Percentiles rank a stretch among this genome's conserved stretches.
Conservation (phyloP, 2,329 filamentous ascomycete genomes). For the Exophiala alcalophila region DNA sequence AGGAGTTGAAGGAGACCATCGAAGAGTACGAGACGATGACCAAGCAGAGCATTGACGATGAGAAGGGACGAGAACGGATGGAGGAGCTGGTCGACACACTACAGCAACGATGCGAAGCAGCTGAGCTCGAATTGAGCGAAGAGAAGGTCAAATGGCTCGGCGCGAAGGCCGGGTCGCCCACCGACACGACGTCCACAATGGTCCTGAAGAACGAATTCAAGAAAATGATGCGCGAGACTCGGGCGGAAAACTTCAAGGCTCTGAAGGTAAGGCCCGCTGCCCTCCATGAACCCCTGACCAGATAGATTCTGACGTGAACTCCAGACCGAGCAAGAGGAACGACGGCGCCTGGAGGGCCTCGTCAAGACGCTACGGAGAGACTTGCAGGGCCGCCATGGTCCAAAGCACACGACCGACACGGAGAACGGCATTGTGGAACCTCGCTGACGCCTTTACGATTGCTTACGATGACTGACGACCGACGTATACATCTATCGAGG, state of each 20-base stretch:
- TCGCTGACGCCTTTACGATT: conserved; percentile 13
- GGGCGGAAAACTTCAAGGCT: conserved; percentile 62
- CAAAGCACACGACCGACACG: conserved; percentile 7
- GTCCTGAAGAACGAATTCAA: conserved; percentile 72
- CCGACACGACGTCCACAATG: conserved; percentile 63
- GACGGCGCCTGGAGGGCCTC: conserved; percentile 62
- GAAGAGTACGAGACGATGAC: conserved; percentile 69
- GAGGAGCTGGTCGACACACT: conserved; percentile 63
- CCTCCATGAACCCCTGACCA: conserved; percentile 1
- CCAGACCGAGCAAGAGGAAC: conserved; percentile 69
- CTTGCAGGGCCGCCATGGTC: conserved; percentile 27
- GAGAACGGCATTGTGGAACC: conserved; percentile 1
- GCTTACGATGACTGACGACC: conserved; percentile 2
- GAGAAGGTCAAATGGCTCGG: conserved; percentile 67
- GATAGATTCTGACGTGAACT: conserved; percentile 8
- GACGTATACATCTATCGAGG: background rate
- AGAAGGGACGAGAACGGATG: conserved; percentile 65
- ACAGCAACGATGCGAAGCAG: conserved; percentile 59
- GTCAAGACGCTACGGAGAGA: conserved; percentile 52
- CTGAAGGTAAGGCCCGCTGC: conserved; percentile 55
- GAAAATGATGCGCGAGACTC: conserved; percentile 75
- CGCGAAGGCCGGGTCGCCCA: conserved; percentile 43
- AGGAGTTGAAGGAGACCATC: conserved; percentile 65
- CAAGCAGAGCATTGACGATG: conserved; percentile 66
- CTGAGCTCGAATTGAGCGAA: conserved; percentile 64